These are phyloP conservation scores for Verbascum thapsus DNA, from an alignment of 257 asterid genomes.

Conservation along the genomic window DNA sequence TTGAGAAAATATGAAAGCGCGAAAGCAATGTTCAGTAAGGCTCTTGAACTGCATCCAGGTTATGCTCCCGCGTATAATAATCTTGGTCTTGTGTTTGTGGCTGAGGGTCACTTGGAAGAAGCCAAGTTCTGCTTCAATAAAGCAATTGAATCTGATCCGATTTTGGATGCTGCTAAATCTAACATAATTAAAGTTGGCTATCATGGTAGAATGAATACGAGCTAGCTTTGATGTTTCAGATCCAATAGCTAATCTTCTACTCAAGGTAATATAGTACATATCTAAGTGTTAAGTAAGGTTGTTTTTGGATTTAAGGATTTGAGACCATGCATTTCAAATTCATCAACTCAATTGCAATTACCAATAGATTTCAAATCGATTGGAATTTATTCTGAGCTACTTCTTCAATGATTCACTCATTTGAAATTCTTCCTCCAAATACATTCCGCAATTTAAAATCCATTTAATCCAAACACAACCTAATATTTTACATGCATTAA, in stretches of 20 bases:
- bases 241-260: slow-evolving; percentile 19
- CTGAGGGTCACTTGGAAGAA: slow-evolving; percentile 80
- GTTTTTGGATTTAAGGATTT: too few relatives aligned
- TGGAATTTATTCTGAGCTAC: too few relatives aligned
- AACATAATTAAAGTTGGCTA: slow-evolving; percentile 63
- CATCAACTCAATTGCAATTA: too few relatives aligned
- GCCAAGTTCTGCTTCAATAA: slow-evolving; percentile 83
- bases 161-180: slow-evolving; percentile 92
- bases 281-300: not conserved
- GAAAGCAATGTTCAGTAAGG: slow-evolving; percentile 89
- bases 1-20: slow-evolving; percentile 60
- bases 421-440: too few relatives aligned
- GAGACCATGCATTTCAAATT: too few relatives aligned
- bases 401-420: too few relatives aligned
- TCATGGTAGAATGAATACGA: slow-evolving; percentile 44
- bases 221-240: slow-evolving; percentile 32
- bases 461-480: too few relatives aligned
- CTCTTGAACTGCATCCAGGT: slow-evolving; percentile 93
- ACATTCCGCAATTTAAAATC: too few relatives aligned
- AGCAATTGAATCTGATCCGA: slow-evolving; percentile 80
- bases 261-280: slow-evolving; percentile 24
- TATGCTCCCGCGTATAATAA: slow-evolving; percentile 97
- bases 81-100: slow-evolving; percentile 92
- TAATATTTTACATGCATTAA: slow-evolving; percentile 12
- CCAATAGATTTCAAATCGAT: too few relatives aligned